Evolutionary conservation across 2,329 filamentous ascomycete species (phyloP).

Genomic region (Bipolaris cookei): DNA sequence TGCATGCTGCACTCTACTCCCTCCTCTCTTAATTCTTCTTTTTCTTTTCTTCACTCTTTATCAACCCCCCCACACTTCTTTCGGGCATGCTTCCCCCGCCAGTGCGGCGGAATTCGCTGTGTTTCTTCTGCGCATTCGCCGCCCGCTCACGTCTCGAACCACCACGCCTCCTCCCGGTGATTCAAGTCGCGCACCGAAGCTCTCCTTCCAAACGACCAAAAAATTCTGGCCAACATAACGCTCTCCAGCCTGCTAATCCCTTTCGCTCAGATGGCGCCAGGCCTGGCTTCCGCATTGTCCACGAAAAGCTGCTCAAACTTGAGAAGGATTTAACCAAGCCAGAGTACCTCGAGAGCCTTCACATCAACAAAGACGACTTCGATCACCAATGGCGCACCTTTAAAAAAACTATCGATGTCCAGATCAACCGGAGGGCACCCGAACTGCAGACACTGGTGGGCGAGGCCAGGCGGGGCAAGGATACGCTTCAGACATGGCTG

Average conservation of each 20-base stretch:
- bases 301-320: conserved; percentile 22
- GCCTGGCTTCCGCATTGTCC: conserved; percentile 6
- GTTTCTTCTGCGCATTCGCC: conserved; percentile 52
- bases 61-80: conserved; percentile 2
- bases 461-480: conserved; percentile 20
- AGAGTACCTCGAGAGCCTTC: conserved; percentile 34
- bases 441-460: conserved; percentile 26
- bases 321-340: conserved; percentile 23
- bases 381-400: conserved; percentile 38
- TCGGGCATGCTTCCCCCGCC: conserved; percentile 37
- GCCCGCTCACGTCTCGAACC: conserved; percentile 27
- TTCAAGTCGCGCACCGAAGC: conserved; percentile 29
- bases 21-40: background rate
- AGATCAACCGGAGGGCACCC: conserved; percentile 28
- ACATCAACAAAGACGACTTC: conserved; percentile 33
- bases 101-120: conserved; percentile 42
- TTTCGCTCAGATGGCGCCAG: background rate
- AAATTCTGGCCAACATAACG: background rate
- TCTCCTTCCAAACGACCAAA: background rate
- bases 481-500: conserved; percentile 60
- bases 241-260: background rate
- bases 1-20: conserved; percentile 1
- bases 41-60: background rate
- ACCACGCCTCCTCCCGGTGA: conserved; percentile 38
- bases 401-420: conserved; percentile 26